phyloP scores from a whole-genome alignment of 2,329 filamentous ascomycete genomes.

The Cercospora zeae-maydis region DNA sequence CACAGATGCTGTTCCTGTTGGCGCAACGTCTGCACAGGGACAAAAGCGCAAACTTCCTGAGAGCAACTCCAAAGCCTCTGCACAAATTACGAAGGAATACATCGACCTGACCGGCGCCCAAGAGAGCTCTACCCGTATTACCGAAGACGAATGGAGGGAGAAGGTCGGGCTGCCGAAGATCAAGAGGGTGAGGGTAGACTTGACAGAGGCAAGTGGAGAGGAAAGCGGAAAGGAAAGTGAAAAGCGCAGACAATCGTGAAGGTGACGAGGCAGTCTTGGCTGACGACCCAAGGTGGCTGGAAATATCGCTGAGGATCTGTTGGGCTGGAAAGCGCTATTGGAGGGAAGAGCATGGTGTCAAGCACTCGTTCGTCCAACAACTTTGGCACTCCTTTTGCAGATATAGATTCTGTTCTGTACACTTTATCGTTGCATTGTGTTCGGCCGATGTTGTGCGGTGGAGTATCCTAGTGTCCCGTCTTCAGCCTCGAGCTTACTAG shows the following conservation, averaged over 20 bases:
- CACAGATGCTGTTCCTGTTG: too few species aligned
- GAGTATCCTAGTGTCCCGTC: neutral
- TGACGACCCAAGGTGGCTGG: neutral
- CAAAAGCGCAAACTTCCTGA: neutral
- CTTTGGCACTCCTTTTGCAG: neutral
- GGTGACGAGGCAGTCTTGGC: neutral
- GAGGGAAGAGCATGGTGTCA: neutral
- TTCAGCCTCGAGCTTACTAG: too few species aligned
- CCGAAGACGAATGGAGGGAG: neutral
- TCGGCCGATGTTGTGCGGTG: neutral
- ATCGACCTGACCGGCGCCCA: neutral
- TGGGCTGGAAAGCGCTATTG: neutral
- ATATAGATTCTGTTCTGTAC: neutral
- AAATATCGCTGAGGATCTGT: neutral
- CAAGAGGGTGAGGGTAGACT: neutral
- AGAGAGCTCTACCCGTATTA: neutral
- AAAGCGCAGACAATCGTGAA: neutral
- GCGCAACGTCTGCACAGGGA: neutral
- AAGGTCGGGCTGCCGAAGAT: neutral
- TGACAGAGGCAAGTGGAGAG: neutral
- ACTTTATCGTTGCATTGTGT: neutral
- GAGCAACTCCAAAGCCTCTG: neutral
- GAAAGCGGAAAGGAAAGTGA: neutral
- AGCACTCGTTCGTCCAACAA: neutral
- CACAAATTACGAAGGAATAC: neutral